Evolutionary conservation across 2,329 filamentous ascomycete species (phyloP).

Genomic region (Colletotrichum sp.): DNA sequence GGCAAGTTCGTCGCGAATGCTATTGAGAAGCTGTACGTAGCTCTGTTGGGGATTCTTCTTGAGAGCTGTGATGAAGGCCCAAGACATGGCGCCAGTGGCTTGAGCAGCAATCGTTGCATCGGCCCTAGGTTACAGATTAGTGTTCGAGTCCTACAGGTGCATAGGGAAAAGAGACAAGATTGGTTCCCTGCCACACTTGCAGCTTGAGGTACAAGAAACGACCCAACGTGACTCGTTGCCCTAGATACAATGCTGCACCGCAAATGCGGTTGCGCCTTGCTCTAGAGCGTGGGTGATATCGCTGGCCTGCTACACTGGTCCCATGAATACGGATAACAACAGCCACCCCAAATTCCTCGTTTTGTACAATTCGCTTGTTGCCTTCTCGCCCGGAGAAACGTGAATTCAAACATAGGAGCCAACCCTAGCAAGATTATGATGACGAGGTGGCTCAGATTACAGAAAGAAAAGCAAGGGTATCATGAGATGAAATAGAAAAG

Average conservation of each 20-base stretch:
- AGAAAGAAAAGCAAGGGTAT: conserved; percentile 5
- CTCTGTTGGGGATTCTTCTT: conserved; percentile 98
- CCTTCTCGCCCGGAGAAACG: background rate
- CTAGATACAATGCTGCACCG: conserved; percentile 45
- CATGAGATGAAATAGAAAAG: conserved; percentile 25
- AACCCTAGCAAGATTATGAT: background rate
- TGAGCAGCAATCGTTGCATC: conserved; percentile 91
- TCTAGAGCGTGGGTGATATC: conserved; percentile 41
- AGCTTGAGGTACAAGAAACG: background rate
- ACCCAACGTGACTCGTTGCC: conserved; percentile 51
- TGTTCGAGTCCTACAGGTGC: background rate
- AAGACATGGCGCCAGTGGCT: conserved; percentile 97
- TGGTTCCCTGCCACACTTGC: background rate
- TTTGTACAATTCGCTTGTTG: background rate
- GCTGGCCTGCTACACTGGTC: background rate
- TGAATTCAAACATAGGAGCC: background rate
- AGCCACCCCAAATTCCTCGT: background rate
- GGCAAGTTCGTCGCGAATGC: conserved; percentile 89
- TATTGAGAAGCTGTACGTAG: conserved; percentile 96
- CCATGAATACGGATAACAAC: background rate
- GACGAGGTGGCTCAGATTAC: background rate
- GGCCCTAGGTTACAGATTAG: conserved; percentile 59
- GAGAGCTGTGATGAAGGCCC: conserved; percentile 90
- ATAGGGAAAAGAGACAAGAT: background rate
- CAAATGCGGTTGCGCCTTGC: conserved; percentile 36